Evolutionary conservation across 257 asterid genomes (phyloP), one percentile per base, ranked within the genome.

Genomic region (Hygrophila difformis): DNA sequence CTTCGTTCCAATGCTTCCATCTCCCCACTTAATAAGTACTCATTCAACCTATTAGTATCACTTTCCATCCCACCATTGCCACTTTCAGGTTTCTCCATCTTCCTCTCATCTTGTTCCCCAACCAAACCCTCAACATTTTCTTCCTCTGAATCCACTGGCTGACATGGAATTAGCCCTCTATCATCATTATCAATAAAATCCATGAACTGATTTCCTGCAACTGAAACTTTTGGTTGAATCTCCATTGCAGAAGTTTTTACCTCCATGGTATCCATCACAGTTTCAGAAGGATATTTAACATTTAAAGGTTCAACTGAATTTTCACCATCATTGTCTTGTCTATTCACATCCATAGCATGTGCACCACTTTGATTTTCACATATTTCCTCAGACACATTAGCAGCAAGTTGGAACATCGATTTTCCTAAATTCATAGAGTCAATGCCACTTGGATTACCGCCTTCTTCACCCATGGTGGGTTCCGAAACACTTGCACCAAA

Each of bases 1-100:
- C 44, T 67, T 48, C 82, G 61, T 72, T 63, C 81, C 55, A 68
- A 34, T 2, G 85, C 81, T 61, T 77, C 85, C 71, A 69, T 39
- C 61, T 74, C 87, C 44, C 64, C 74, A 67, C 74, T 71, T 49
- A 57, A 29, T 24, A 62, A 33, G 33, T 51, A 50, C 53, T 59
- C 73, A 55, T 48, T 59, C 51, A 57, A 49, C 14, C 55, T 35
- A 49, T 33, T 56, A 54, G 47, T 53, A 44, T 50, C 72, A 53
- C 64, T 67, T 40, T 53, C 78, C 26, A 59, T 45, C 23, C 35
- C 54, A 44, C 49, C 16, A 28, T 42, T 44, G 40, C 39, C 51
- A 44, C 55, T 54, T 57, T 44, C 45, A 1, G 57, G 47, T 49
- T 61, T 43, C 26, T 18, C 62, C 29, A 19, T 16, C 12, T 22